Evolutionary conservation across 2,329 filamentous ascomycete genomes (phyloP).

Genomic region (Aspergillus alliaceus): DNA sequence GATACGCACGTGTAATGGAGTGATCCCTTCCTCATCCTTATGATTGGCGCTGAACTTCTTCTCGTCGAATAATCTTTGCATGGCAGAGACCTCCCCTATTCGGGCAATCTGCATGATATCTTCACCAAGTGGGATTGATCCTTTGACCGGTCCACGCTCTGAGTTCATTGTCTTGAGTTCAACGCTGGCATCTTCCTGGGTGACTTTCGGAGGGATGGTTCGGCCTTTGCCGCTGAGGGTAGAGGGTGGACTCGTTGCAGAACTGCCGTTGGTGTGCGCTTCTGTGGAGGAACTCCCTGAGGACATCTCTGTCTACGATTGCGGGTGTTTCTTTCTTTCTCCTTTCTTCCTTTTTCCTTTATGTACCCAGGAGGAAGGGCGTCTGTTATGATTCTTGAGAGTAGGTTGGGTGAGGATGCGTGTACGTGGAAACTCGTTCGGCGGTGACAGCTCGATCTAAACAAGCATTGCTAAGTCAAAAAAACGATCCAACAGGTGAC

Average conservation of each 20-base stretch:
- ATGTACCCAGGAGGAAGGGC: neutral
- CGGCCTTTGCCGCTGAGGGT: conserved; percentile 31
- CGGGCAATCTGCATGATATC: conserved; percentile 96
- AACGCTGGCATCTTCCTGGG: conserved; percentile 32
- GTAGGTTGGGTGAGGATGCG: neutral
- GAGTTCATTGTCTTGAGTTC: conserved; percentile 41
- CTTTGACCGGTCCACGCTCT: conserved; percentile 30
- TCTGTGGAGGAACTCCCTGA: conserved; percentile 27
- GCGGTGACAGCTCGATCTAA: conserved; percentile 12
- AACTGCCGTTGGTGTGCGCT: conserved; percentile 22
- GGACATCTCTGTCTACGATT: conserved; percentile 20
- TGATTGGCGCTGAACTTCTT: conserved; percentile 81
- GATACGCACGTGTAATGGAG: conserved; percentile 79
- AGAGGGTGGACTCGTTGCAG: conserved; percentile 25
- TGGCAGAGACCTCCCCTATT: conserved; percentile 78
- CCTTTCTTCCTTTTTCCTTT: neutral
- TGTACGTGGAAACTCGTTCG: conserved; percentile 10
- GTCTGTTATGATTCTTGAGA: neutral
- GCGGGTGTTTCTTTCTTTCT: neutral
- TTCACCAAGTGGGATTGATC: conserved; percentile 54
- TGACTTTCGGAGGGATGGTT: conserved; percentile 33
- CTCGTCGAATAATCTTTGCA: conserved; percentile 85
- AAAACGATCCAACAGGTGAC: neutral
- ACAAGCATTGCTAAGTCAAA: conserved; percentile 16
- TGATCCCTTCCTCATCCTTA: conserved; percentile 89